These are phyloP conservation scores for Erucastrum elatum DNA, from an alignment of 345 rosid species.

Conservation along the genomic window DNA sequence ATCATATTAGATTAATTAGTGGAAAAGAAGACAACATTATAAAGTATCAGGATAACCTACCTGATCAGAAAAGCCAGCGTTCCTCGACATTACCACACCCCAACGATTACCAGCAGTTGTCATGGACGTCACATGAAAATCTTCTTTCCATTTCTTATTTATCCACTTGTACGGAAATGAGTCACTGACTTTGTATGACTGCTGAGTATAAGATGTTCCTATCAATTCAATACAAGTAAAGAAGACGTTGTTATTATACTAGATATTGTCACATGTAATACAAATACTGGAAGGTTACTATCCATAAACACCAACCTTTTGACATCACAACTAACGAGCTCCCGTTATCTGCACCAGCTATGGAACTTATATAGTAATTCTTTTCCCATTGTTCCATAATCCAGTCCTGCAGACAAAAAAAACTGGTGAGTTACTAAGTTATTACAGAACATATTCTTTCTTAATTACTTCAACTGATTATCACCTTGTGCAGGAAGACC, in stretches of 20 bases:
- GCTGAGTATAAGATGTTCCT: constrained; percentile 83
- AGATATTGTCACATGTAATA: not conserved
- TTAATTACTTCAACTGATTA: constrained; percentile 6
- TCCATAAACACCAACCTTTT: constrained; percentile 53
- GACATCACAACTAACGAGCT: constrained; percentile 94
- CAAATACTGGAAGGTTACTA: not conserved
- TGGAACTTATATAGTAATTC: constrained; percentile 82
- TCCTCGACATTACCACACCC: constrained; percentile 97
- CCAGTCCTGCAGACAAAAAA: constrained; percentile 63
- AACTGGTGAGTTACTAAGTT: constrained; percentile 9
- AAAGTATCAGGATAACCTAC: constrained; percentile 11
- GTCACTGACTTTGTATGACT: constrained; percentile 94
- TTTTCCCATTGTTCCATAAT: constrained; percentile 99
- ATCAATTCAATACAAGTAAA: constrained; percentile 21
- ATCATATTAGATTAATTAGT: too few relatives aligned
- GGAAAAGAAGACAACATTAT: too few relatives aligned
- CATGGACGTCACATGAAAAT: constrained; percentile 88
- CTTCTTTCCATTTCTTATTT: constrained; percentile 97
- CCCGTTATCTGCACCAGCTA: constrained; percentile 85
- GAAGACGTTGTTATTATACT: not conserved
- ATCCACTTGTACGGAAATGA: constrained; percentile 96
- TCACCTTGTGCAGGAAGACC: constrained; percentile 85
- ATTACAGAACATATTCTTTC: not conserved
- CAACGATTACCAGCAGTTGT: constrained; percentile 88
- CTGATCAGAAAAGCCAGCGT: constrained; percentile 82